Evolutionary conservation across 352 stramenopile species (phyloP), one percentile per base, ranked within the genome.

Genomic region (Globisporangium alternatum): DNA sequence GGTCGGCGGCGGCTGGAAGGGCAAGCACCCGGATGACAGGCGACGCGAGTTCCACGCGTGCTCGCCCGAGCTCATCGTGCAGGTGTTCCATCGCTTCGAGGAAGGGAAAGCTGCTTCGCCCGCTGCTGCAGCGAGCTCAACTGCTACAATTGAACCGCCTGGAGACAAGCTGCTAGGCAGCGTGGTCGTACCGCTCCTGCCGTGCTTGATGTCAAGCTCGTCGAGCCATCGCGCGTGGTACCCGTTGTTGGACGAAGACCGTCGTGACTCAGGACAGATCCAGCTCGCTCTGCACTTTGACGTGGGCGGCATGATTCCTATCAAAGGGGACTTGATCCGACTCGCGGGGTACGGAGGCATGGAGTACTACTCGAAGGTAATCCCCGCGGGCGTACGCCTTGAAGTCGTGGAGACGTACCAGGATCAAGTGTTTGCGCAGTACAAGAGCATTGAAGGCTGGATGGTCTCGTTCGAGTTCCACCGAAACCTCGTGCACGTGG

Each of bases 341-440:
- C 64, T 90, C 2, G 71, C 71, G 2, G 81, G 81, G 33, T 90
- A 87, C 67, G 79, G 81, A 28, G 81, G 81, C 45, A 70, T 84
- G 25, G 77, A 90, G 56, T 90, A 90, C 41, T 89, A 90, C 64
- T 74, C 77, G 13, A 90, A 90, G 53, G 57, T 88, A 31, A 35
- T 90, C 30, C 75, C 72, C 9, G 67, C 75, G 5, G 70, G 68
- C 30, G 74, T 75, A 37, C 72, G 78, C 31, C 66, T 90, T 21
- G 81, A 89, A 52, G 79, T 90, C 54, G 43, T 87, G 8, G 77
- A 86, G 19, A 72, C 74, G 30, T 90, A 86, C 58, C 81, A 89
- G 61, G 81, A 90, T 58, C 72, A 89, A 71, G 75, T 89, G 25
- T 62, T 90, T 31, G 79, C 58, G 4, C 72, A 86, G 67, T 86